Base-by-base conservation (phyloP, 192 early-diverging fungal species). In the Entophlyctis luteolus region DNA sequence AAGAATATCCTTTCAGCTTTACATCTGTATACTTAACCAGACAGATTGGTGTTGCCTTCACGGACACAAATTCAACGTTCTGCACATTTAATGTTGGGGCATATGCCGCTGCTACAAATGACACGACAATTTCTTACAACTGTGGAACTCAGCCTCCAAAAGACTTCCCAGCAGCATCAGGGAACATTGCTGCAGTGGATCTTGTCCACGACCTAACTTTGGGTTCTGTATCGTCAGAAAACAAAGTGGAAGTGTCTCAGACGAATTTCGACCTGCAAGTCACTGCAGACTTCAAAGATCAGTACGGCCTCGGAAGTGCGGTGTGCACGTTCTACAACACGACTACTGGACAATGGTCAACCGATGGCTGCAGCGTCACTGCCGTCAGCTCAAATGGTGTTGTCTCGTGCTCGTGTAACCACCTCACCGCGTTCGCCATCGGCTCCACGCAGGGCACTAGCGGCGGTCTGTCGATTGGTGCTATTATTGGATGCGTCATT, bases 401-500 rank as follows among this genome's bases (percentile, higher is more conserved):
- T 28, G 18, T 70, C 6, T 10, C 32, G 12, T 70, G 68, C 48
- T 34, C 58, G 14, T 70, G 68, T 33, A 70, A 32, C 34, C 68
- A 70, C 53, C 33, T 62, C 32, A 48, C 58, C 12, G 48, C 38
- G 36, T 62, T 70, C 29, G n/a, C 10, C 14, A 47, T 37, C 5
- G 39, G 34, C 4, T 57, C 31, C 22, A 29, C 36, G 6, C 25
- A 28, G 23, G 38, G 36, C 22, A 14, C 25, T n/a, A 18, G 29
- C 25, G 39, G 16, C 3, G 68, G 65, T 16, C 31, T 50, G 10
- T 62, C 34, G 31, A 20, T 62, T 25, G 68, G 57, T 18, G 46
- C 50, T 12, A 70, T 70, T 45, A 32, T 62, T 53, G 68, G 48
- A 2, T 59, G 68, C 31, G 58, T 62, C 23, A 53, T 70, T 49